These are phyloP conservation scores for Aspergillus kassunensis DNA, from an alignment of 495 filamentous ascomycete genomes.

Conservation along the genomic window DNA sequence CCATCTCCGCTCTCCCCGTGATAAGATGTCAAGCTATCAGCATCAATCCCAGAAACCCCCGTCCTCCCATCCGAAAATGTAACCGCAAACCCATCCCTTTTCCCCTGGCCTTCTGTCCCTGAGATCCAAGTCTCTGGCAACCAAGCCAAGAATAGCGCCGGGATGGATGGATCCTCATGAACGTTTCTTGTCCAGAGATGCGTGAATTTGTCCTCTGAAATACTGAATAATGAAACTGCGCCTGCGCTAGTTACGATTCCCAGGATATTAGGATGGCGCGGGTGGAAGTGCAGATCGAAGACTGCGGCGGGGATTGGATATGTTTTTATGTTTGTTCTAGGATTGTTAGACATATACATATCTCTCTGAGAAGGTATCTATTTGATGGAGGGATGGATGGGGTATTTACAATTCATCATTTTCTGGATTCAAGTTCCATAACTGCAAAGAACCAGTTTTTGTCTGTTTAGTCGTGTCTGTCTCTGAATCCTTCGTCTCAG, in stretches of 20 bases:
- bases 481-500: conserved; percentile 40
- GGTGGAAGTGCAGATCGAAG: conserved; percentile 82
- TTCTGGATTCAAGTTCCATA: conserved; percentile 53
- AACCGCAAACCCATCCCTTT: conserved; percentile 50
- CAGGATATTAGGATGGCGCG: conserved; percentile 48
- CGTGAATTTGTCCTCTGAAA: conserved; percentile 21
- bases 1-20: conserved; percentile 4
- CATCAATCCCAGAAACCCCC: conserved; percentile 45
- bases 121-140: conserved; percentile 50
- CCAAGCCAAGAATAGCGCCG: conserved; percentile 72
- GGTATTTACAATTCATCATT: conserved; percentile 43
- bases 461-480: conserved; percentile 39
- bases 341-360: background rate
- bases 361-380: background rate
- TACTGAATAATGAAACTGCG: conserved; percentile 57
- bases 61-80: conserved; percentile 64
- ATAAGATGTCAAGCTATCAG: conserved; percentile 11
- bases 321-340: conserved; percentile 33
- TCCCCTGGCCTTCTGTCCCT: background rate
- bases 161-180: conserved; percentile 46
- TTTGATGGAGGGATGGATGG: background rate
- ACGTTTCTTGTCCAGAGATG: conserved; percentile 36
- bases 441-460: conserved; percentile 68
- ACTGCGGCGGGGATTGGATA: conserved; percentile 67
- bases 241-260: conserved; percentile 73